Conservation (phyloP, 2,329 filamentous ascomycete species). For the Colletotrichum sansevieriae region DNA sequence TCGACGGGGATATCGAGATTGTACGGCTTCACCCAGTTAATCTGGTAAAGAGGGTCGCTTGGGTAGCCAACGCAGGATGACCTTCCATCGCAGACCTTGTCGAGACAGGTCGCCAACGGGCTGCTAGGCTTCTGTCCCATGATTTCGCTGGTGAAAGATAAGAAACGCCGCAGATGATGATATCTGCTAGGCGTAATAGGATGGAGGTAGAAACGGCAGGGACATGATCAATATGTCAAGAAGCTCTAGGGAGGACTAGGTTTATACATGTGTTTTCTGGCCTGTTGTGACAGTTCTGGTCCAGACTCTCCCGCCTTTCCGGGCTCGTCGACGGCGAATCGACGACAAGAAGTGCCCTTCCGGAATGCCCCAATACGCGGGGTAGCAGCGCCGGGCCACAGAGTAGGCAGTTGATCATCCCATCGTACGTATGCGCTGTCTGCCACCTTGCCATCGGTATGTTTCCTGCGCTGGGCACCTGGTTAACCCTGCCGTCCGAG, state of each 20-base stretch:
- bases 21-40: conserved; percentile 64
- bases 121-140: conserved; percentile 61
- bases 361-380: not conserved
- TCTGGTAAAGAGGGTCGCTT: conserved; percentile 57
- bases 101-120: conserved; percentile 60
- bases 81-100: conserved; percentile 59
- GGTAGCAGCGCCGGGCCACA: not conserved
- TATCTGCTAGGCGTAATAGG: not conserved
- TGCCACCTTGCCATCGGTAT: not conserved
- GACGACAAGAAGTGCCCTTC: not conserved
- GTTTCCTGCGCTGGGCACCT: not conserved
- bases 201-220: not conserved
- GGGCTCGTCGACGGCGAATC: not conserved
- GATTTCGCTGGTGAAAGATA: conserved; percentile 7
- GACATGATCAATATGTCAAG: not conserved
- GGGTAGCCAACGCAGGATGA: conserved; percentile 62
- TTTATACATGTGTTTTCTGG: conserved; percentile 20
- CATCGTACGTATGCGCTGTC: conserved; percentile 1
- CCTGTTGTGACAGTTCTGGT: not conserved
- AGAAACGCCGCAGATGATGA: not conserved
- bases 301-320: conserved; percentile 6
- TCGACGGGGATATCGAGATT: conserved; percentile 64
- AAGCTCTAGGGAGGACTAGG: not conserved
- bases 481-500: not conserved
- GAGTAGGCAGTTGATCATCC: conserved; percentile 2